These are phyloP conservation scores for Pestalotiopsis sp. DNA, from an alignment of 2,329 filamentous ascomycete species.

Conservation along the genomic window DNA sequence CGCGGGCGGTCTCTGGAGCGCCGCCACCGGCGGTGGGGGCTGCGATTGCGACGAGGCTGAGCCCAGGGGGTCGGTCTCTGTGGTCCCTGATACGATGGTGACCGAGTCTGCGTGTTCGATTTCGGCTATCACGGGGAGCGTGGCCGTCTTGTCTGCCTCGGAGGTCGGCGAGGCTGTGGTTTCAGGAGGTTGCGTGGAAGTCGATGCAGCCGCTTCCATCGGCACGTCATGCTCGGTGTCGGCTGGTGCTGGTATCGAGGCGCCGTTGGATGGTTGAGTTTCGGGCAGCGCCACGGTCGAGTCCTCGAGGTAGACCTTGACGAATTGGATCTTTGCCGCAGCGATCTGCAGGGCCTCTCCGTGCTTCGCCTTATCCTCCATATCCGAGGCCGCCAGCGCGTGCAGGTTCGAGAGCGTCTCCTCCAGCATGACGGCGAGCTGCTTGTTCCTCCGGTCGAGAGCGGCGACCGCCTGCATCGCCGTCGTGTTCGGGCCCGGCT, in stretches of 20 bases:
- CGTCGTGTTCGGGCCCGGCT: conserved; percentile 29
- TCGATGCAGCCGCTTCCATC: conserved; percentile 27
- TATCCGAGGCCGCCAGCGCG: conserved; percentile 53
- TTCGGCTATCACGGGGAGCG: neutral
- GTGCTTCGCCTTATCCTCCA: conserved; percentile 51
- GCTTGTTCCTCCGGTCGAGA: conserved; percentile 67
- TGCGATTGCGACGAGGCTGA: neutral
- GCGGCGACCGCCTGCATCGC: conserved; percentile 44
- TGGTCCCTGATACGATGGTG: conserved; percentile 6
- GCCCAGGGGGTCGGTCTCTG: conserved; percentile 25
- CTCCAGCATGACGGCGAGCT: conserved; percentile 69
- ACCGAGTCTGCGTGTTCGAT: neutral
- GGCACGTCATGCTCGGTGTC: conserved; percentile 15
- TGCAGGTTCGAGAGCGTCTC: conserved; percentile 67
- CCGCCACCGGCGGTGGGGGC: conserved; percentile 12
- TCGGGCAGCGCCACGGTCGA: conserved; percentile 53
- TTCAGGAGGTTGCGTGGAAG: conserved; percentile 23
- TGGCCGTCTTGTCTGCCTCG: conserved; percentile 12
- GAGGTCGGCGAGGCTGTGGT: conserved; percentile 20
- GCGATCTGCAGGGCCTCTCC: conserved; percentile 60
- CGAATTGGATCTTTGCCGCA: conserved; percentile 66
- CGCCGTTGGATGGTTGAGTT: conserved; percentile 23
- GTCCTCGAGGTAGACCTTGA: conserved; percentile 64
- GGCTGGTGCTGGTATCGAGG: conserved; percentile 9
- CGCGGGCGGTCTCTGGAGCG: conserved; percentile 34